These are phyloP conservation scores for Prunus salicina DNA, from an alignment of 306 rosid species.

Conservation along the genomic window DNA sequence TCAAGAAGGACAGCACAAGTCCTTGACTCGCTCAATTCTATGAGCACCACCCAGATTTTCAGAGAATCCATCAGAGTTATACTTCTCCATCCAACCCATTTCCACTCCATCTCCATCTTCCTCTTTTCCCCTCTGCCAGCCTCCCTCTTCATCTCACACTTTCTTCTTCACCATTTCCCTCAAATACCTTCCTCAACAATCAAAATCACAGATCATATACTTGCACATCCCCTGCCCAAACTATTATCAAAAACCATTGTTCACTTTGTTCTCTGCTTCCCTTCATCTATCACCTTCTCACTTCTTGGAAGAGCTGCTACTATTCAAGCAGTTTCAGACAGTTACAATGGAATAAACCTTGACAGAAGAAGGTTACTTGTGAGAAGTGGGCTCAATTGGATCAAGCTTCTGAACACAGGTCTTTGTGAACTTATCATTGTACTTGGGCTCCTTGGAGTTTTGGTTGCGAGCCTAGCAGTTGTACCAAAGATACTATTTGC, in stretches of 20 bases:
- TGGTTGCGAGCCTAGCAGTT: conserved; percentile 2
- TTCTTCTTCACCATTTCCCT: conserved; percentile 26
- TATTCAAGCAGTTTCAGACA: conserved; percentile 28
- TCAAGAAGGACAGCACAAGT: conserved; percentile 24
- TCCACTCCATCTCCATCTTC: conserved; percentile 29
- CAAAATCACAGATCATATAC: conserved; percentile 9
- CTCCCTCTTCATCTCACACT: conserved; percentile 30
- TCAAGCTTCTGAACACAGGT: conserved; percentile 28
- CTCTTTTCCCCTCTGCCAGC: conserved; percentile 31
- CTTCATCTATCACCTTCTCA: conserved; percentile 29
- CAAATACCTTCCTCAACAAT: conserved; percentile 19
- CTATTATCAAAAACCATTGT: conserved; percentile 12
- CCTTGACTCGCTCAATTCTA: conserved; percentile 3
- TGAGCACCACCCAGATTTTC: conserved; percentile 26
- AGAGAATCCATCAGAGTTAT: conserved; percentile 25
- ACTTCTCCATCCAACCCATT: conserved; percentile 28
- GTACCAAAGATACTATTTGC: conserved; percentile 16
- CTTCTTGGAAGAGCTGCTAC: conserved; percentile 30
- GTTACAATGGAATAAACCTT: conserved; percentile 17
- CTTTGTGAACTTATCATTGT: conserved; percentile 19
- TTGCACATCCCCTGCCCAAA: conserved; percentile 12
- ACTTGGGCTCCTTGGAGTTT: conserved; percentile 19
- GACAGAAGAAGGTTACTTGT: conserved; percentile 26
- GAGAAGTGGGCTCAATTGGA: conserved; percentile 30
- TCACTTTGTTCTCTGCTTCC: conserved; percentile 25